Evolutionary conservation across 164 flowering plant genomes (phyloP).

Genomic region (Chimonanthus praecox): DNA sequence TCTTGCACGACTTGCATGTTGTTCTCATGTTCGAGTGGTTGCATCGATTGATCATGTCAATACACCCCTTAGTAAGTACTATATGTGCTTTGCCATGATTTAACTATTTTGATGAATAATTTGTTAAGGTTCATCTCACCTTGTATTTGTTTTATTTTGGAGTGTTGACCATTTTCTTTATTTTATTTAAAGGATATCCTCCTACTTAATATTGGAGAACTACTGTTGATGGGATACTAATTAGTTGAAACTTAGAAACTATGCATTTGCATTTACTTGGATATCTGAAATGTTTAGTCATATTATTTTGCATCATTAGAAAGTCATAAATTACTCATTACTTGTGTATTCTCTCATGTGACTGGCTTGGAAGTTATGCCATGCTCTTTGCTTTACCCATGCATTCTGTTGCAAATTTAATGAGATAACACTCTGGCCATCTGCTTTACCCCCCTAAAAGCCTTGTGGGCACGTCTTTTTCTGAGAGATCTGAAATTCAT

Average conservation of each 20-base stretch:
- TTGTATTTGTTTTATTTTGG: not conserved
- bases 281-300: too few relatives aligned
- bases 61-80: conserved; percentile 77
- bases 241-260: not conserved
- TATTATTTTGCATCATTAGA: too few relatives aligned
- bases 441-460: too few relatives aligned
- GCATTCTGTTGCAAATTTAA: too few relatives aligned
- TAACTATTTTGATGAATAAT: not conserved
- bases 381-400: too few relatives aligned
- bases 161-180: not conserved
- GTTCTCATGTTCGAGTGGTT: conserved; percentile 66
- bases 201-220: not conserved
- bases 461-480: too few relatives aligned
- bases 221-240: not conserved
- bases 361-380: too few relatives aligned
- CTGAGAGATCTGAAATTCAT: too few relatives aligned
- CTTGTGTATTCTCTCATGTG: too few relatives aligned
- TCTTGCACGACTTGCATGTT: conserved; percentile 81
- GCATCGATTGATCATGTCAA: conserved; percentile 94
- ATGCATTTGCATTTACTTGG: too few relatives aligned
- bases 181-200: not conserved
- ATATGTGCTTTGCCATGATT: not conserved
- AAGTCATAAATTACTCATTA: too few relatives aligned
- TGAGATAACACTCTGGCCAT: too few relatives aligned
- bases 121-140: not conserved